These are phyloP conservation scores for Fusarium tuaranense DNA, from an alignment of 2,329 filamentous ascomycete genomes.

Conservation along the genomic window DNA sequence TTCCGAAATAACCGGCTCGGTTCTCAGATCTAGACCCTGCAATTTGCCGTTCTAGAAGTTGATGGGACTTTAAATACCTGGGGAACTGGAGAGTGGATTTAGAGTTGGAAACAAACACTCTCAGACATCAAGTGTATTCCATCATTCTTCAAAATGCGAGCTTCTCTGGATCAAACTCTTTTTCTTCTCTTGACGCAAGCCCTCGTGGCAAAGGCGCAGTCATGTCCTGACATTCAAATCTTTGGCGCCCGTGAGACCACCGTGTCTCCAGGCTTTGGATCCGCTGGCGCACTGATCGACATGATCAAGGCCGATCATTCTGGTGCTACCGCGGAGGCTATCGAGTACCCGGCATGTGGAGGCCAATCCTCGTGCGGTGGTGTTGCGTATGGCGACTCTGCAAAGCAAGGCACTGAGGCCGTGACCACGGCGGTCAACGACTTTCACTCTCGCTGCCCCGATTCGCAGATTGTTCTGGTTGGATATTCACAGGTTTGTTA, in stretches of 20 bases:
- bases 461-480: conserved; percentile 68
- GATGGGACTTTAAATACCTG: not conserved
- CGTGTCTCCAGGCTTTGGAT: conserved; percentile 64
- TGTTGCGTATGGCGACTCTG: conserved; percentile 70
- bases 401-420: conserved; percentile 66
- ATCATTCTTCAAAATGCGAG: conserved; percentile 19
- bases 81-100: not conserved
- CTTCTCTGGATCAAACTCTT: conserved; percentile 11
- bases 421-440: conserved; percentile 70
- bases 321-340: conserved; percentile 66
- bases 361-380: conserved; percentile 69
- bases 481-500: conserved; percentile 69
- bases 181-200: conserved; percentile 19
- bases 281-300: conserved; percentile 62
- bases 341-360: conserved; percentile 72
- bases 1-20: not conserved
- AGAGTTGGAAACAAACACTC: not conserved
- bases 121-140: not conserved
- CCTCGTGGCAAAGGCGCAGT: conserved; percentile 23
- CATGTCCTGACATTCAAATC: conserved; percentile 57
- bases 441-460: conserved; percentile 67
- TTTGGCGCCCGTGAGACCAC: conserved; percentile 62
- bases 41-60: not conserved
- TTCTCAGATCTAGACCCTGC: not conserved
- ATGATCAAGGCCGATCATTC: conserved; percentile 60